These are phyloP conservation scores for Wickerhamomyces canadensis DNA, from an alignment of 805 yeast species.

Conservation along the genomic window DNA sequence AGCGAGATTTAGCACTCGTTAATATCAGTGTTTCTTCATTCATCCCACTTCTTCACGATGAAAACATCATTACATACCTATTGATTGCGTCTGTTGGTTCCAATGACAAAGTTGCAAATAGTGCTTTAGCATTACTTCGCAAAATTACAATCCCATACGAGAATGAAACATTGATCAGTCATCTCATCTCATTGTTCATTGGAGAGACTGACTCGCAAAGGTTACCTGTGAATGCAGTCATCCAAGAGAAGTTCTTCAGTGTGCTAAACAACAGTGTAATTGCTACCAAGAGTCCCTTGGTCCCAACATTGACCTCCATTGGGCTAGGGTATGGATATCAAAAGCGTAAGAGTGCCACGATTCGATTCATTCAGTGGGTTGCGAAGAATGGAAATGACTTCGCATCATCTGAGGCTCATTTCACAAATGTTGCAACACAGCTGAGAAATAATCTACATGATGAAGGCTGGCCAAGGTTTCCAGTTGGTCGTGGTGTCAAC, in stretches of 20 bases:
- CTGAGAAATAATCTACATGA: conserved; percentile 45
- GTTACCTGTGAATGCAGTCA: conserved; percentile 47
- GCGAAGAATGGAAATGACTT: conserved; percentile 26
- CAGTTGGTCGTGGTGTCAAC: conserved; percentile 32
- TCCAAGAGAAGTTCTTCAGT: conserved; percentile 52
- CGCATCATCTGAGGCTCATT: conserved; percentile 23
- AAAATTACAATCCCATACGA: conserved; percentile 50
- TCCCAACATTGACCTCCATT: conserved; percentile 46
- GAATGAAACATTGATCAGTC: conserved; percentile 35
- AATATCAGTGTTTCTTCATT: conserved; percentile 40
- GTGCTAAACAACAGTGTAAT: conserved; percentile 45
- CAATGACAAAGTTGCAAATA: conserved; percentile 47
- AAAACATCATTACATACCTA: conserved; percentile 40
- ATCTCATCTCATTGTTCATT: conserved; percentile 41
- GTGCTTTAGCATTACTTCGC: conserved; percentile 45
- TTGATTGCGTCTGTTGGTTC: conserved; percentile 62
- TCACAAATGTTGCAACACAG: conserved; percentile 42
- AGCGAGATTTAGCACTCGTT: conserved; percentile 38
- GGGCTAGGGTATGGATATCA: conserved; percentile 53
- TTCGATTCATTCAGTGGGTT: conserved; percentile 63
- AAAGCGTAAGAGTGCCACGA: conserved; percentile 49
- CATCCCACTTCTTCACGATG: conserved; percentile 27
- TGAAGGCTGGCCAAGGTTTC: conserved; percentile 58
- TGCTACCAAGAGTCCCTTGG: conserved; percentile 38
- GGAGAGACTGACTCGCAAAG: conserved; percentile 38